Evolutionary conservation across 202 grass and related monocot genomes (phyloP), one percentile per base, ranked within the genome.

Genomic region (Panicum virgatum): DNA sequence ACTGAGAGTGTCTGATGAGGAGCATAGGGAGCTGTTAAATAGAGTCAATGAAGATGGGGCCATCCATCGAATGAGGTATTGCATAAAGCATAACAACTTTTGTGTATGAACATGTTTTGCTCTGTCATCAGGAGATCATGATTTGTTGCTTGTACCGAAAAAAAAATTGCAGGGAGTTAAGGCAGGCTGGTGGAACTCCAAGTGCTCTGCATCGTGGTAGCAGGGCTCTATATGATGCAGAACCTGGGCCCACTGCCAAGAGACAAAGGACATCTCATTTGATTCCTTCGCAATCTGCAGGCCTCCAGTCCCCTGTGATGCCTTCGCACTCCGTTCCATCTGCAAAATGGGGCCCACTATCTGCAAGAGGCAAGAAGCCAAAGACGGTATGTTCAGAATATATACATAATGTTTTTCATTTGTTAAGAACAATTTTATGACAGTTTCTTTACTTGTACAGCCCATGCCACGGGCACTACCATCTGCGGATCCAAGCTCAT

Each of bases 21-120:
- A 98, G 62, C 92, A 98, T 38, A 93, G 92, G 81, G 92, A 98
- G 42, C 83, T 98, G 51, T 73, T 95, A 38, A 93, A 86, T 62
- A 95, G 79, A 75, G 90, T 95, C 57, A 95, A 98, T 77, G 85
- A 91, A 58, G 95, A 98, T 8, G 84, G 80, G 66, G 42, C 85
- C 56, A 94, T 92, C 27, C 75, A 79, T 34, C 81, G 77, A 74
- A 90, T 97, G 87, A 92, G 94, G 91, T 97, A 63, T 75, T 92
- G 9, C 2, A 73, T 79, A 63, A 25, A 65, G 7, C 73, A 45
- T 50, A 15, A 7, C 11, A 23, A n/a, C 73, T 5, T 83, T 78
- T 52, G 64, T 64, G 27, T 16, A 43, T 52, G 74, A 25, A 65
- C 16, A 36, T 76, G 29, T 57, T 91, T 66, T 62, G 47, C 13